Conservation (phyloP, 2,329 filamentous ascomycete species). For the Colletotrichum siamense region DNA sequence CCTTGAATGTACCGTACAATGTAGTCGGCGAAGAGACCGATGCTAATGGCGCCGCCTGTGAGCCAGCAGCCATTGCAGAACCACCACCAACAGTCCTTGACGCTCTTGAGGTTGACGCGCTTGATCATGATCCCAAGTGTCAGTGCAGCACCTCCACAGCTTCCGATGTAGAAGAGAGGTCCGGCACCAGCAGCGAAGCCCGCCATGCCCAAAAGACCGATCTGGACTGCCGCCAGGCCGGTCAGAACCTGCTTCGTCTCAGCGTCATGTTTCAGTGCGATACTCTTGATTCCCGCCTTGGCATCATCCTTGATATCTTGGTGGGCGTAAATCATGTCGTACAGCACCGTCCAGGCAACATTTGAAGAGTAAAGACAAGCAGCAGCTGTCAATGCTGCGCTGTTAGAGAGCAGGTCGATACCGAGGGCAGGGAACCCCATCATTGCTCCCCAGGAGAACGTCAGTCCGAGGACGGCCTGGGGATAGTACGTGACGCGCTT, state of each 20-base stretch:
- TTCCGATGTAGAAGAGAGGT: conserved; percentile 71
- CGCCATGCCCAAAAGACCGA: conserved; percentile 72
- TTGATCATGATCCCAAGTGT: conserved; percentile 72
- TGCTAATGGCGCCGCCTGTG: conserved; percentile 67
- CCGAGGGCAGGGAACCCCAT: conserved; percentile 88
- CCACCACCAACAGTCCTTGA: conserved; percentile 79
- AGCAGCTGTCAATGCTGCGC: conserved; percentile 68
- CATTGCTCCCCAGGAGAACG: conserved; percentile 88
- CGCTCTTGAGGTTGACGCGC: conserved; percentile 68
- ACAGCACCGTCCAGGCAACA: conserved; percentile 85
- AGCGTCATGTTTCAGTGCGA: conserved; percentile 78
- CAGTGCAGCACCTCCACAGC: conserved; percentile 68
- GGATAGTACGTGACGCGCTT: conserved; percentile 90
- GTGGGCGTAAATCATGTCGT: conserved; percentile 93
- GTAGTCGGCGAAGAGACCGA: conserved; percentile 66
- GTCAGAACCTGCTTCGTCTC: conserved; percentile 79
- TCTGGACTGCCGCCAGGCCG: conserved; percentile 72
- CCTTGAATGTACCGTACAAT: conserved; percentile 50
- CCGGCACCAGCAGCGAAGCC: conserved; percentile 72
- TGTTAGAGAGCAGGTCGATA: conserved; percentile 72
- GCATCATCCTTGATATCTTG: conserved; percentile 89
- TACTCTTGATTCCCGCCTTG: conserved; percentile 88
- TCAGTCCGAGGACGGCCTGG: conserved; percentile 81
- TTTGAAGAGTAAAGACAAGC: conserved; percentile 78
- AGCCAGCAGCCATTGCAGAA: conserved; percentile 75